Evolutionary conservation across 441 rosid genomes (phyloP).

Genomic region (Arabidopsis hybrid): DNA sequence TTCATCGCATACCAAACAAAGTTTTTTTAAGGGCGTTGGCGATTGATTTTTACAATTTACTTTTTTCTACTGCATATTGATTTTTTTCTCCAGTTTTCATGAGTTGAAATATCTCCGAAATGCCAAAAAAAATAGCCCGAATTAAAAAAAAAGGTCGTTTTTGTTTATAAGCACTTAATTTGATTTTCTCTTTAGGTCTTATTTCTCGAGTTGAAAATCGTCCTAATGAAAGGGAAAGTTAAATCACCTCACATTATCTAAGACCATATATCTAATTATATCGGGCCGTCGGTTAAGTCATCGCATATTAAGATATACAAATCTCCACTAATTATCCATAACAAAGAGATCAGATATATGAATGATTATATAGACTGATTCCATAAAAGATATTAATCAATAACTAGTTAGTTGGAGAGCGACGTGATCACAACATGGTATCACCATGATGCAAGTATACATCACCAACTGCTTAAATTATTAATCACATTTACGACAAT

Average conservation of each 20-base stretch:
- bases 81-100: too few species aligned
- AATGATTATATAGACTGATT: slow-evolving; percentile 22
- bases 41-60: too few species aligned
- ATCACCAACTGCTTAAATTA: slow-evolving; percentile 23
- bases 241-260: slow-evolving; percentile 26
- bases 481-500: slow-evolving; percentile 7
- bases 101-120: too few species aligned
- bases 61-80: too few species aligned
- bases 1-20: too few species aligned
- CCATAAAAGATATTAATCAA: not conserved
- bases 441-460: slow-evolving; percentile 19
- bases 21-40: too few species aligned
- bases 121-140: too few species aligned
- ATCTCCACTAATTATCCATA: slow-evolving; percentile 15
- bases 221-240: slow-evolving; percentile 20
- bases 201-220: slow-evolving; percentile 11
- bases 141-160: not conserved
- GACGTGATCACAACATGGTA: slow-evolving; percentile 43
- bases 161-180: not conserved
- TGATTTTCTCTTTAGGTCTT: not conserved
- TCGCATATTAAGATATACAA: slow-evolving; percentile 11
- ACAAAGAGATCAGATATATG: slow-evolving; percentile 14
- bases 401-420: slow-evolving; percentile 12
- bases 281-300: slow-evolving; percentile 23
- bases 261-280: not conserved